phyloP scores from a whole-genome alignment of 306 rosid species.

The Rubus idaeus region DNA sequence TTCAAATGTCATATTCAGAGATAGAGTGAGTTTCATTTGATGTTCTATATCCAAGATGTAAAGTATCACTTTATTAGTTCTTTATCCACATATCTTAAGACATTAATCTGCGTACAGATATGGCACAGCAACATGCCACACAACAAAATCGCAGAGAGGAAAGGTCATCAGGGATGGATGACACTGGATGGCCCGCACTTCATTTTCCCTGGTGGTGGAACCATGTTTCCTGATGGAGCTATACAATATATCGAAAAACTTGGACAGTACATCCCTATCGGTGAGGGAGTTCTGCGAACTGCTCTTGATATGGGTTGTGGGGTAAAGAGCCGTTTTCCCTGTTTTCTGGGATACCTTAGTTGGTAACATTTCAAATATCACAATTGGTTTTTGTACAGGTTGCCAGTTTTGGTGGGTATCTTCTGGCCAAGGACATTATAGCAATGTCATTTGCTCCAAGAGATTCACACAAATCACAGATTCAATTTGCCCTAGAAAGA shows the following conservation, averaged over 20 bases:
- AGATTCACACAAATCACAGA: constrained; percentile 96
- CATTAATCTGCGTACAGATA: constrained; percentile 48
- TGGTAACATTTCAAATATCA: constrained; percentile 19
- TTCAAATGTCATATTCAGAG: not conserved
- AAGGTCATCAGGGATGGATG: constrained; percentile 99
- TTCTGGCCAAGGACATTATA: constrained; percentile 68
- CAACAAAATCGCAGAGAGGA: constrained; percentile 93
- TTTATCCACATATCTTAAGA: constrained; percentile 20
- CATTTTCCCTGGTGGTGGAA: constrained; percentile 99
- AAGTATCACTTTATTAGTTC: constrained; percentile 7
- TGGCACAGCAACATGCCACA: constrained; percentile 98
- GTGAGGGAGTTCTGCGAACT: constrained; percentile 69
- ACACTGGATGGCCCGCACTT: constrained; percentile 80
- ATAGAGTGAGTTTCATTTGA: not conserved
- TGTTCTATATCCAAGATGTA: not conserved
- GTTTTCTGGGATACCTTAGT: constrained; percentile 5
- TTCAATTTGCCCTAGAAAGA: constrained; percentile 95
- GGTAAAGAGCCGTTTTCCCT: constrained; percentile 48
- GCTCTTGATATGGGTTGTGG: constrained; percentile 99
- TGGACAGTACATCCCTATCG: constrained; percentile 82
- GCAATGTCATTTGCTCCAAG: constrained; percentile 97
- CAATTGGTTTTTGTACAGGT: constrained; percentile 54
- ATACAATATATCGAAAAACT: constrained; percentile 89
- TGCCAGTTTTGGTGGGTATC: constrained; percentile 95
- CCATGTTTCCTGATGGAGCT: constrained; percentile 99